phyloP scores from a whole-genome alignment of 2,329 filamentous ascomycete genomes.

The Apiospora arundinis region DNA sequence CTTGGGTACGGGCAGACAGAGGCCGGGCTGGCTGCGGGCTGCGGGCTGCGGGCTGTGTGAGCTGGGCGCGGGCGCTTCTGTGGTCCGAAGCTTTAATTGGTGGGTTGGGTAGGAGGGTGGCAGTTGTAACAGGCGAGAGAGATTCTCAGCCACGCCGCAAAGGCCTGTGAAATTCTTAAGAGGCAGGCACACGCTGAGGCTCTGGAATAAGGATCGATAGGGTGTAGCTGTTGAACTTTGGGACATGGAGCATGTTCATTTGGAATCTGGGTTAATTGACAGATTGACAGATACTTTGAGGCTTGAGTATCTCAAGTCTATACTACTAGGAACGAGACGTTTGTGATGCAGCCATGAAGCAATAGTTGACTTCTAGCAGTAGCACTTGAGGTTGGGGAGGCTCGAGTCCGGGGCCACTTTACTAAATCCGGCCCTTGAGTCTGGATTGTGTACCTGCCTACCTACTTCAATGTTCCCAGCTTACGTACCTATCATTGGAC shows the following conservation, averaged over 20 bases:
- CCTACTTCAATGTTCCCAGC: no score
- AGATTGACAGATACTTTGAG: not conserved
- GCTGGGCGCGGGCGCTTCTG: constrained; percentile 6
- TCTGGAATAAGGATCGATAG: not conserved
- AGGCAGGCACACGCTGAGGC: not conserved
- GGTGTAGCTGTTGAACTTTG: constrained; percentile 6
- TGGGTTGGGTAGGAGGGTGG: not conserved
- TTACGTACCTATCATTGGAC: no score
- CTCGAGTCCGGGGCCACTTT: not conserved
- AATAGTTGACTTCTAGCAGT: not conserved
- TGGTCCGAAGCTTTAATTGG: not conserved
- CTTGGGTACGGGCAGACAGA: no score
- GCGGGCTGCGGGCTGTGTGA: constrained; percentile 1
- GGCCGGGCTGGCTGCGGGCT: not conserved
- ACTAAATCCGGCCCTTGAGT: not conserved
- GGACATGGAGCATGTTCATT: not conserved
- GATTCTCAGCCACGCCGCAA: not conserved
- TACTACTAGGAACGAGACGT: not conserved
- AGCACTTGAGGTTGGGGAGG: not conserved
- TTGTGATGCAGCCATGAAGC: not conserved
- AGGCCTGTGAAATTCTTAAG: not conserved
- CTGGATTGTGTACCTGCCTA: not conserved
- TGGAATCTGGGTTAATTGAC: constrained; percentile 7
- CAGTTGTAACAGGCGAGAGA: not conserved
- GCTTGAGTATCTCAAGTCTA: not conserved